Evolutionary conservation across 192 early-diverging fungal species (phyloP), one percentile per base, ranked within the genome.

Genomic region (Coemansia sp.): DNA sequence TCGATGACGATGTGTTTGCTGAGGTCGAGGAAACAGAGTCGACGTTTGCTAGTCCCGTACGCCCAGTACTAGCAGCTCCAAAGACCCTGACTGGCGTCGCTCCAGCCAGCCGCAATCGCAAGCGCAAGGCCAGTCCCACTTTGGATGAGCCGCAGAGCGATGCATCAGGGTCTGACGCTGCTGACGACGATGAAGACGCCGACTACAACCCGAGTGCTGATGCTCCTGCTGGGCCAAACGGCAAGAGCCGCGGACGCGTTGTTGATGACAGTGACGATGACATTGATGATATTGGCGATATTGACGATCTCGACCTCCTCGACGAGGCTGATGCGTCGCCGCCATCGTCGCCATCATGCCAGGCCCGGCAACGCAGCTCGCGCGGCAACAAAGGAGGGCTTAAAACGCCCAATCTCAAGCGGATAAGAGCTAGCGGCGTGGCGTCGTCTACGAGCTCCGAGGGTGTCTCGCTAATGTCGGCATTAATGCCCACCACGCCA

Each of bases 241-340:
- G 67, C 64, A 45, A 58, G 38, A 36, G 50, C 48, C 67, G 66
- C 36, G 48, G 64, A 23, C 70, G 73, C 45, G 66, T 66, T 23
- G 59, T 67, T 27, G 75, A 67, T 14, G 78, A 81, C 70, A 81
- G 74, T 64, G 74, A 74, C 55, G 63, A 71, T 15, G 74, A 76
- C 23, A 4, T 58, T 32, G 55, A 58, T 31, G 70, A 59, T 7
- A 38, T 62, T 37, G 38, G n/a, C 38, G 72, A 73, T 8, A 62
- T 58, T 23, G 65, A 23, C 21, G 51, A 29, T 17, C 10, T 27
- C 4, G 63, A 70, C 14, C 70, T 70, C 15, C 21, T 17, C 38
- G 71, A 73, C 4, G 65, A 51, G 19, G 48, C 12, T 1, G 65
- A 29, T 5, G 17, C 4, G 6, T 61, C 67, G 10, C 41, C 37